Conservation (phyloP, 2,329 filamentous ascomycete genomes). For the Cryphonectria naterciae region DNA sequence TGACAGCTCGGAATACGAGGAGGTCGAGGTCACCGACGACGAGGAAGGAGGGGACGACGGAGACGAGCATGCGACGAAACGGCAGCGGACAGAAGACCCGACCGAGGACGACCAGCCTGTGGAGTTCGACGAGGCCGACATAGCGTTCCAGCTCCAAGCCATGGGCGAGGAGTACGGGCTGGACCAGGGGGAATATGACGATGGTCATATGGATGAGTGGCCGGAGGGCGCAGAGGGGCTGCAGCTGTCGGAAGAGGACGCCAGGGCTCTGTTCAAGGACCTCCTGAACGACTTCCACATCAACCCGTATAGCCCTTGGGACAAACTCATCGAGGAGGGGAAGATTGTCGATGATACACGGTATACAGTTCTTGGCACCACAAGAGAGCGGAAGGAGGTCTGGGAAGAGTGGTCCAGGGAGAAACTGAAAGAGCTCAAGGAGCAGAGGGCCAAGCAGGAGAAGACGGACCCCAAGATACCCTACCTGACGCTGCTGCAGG, state of each 20-base stretch:
- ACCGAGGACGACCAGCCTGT: conserved; percentile 54
- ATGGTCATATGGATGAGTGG: conserved; percentile 62
- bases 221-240: conserved; percentile 74
- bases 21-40: conserved; percentile 70
- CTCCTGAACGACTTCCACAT: conserved; percentile 81
- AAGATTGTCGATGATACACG: conserved; percentile 82
- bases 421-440: conserved; percentile 72
- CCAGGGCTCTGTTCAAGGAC: conserved; percentile 78
- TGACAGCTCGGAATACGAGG: conserved; percentile 76
- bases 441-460: conserved; percentile 73
- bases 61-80: conserved; percentile 52
- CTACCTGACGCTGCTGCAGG: conserved; percentile 80
- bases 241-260: conserved; percentile 74
- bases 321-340: conserved; percentile 82
- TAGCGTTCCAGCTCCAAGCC: conserved; percentile 85
- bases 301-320: conserved; percentile 90
- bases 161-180: conserved; percentile 87
- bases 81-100: conserved; percentile 50
- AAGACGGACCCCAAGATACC: conserved; percentile 82
- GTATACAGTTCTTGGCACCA: conserved; percentile 82
- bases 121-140: conserved; percentile 93
- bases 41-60: conserved; percentile 54
- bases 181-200: conserved; percentile 76
- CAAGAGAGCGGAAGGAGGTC: conserved; percentile 77
- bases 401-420: conserved; percentile 85